These are phyloP conservation scores for Abortiporus biennis DNA, from an alignment of 1,284 basidiomycete genomes.

Conservation along the genomic window DNA sequence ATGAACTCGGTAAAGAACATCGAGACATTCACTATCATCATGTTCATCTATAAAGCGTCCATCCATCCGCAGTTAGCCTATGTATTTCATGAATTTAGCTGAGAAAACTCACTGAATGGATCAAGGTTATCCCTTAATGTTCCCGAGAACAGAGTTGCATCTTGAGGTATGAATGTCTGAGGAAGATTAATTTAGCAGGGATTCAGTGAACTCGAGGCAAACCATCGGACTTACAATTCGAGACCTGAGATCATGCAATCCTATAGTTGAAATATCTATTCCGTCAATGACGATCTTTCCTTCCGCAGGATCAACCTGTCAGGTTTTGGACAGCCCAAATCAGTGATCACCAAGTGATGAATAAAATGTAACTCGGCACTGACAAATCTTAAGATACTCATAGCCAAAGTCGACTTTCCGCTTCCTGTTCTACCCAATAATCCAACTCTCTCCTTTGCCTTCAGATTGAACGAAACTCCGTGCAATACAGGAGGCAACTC, in stretches of 20 bases:
- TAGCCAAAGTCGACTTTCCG: constrained; percentile 82
- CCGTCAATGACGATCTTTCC: constrained; percentile 85
- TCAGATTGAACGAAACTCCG: constrained; percentile 61
- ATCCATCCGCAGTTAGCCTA: constrained; percentile 6
- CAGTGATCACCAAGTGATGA: no score
- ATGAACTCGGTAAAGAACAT: constrained; percentile 60
- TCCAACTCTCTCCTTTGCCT: constrained; percentile 64
- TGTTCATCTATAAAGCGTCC: constrained; percentile 53
- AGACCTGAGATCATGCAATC: constrained; percentile 78
- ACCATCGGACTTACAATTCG: constrained; percentile 47
- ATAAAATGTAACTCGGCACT: constrained; percentile 17
- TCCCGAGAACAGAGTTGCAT: constrained; percentile 81
- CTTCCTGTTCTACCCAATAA: constrained; percentile 73
- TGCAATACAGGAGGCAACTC: constrained; percentile 82
- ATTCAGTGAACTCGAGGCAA: background rate
- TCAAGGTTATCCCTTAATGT: constrained; percentile 85
- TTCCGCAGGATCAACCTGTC: constrained; percentile 68
- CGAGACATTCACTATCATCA: constrained; percentile 71
- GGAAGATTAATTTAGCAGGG: constrained; percentile 2
- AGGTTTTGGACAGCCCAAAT: no score
- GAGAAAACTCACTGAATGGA: constrained; percentile 54
- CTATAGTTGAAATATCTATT: constrained; percentile 85
- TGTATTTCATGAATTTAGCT: background rate
- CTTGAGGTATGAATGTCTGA: constrained; percentile 81
- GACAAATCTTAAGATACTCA: constrained; percentile 83